A percentile compares a stretch with the other conserved stretches of the same genome.
Conservation (phyloP, 192 early-diverging fungal genomes). For the Phycomyces nitens region DNA sequence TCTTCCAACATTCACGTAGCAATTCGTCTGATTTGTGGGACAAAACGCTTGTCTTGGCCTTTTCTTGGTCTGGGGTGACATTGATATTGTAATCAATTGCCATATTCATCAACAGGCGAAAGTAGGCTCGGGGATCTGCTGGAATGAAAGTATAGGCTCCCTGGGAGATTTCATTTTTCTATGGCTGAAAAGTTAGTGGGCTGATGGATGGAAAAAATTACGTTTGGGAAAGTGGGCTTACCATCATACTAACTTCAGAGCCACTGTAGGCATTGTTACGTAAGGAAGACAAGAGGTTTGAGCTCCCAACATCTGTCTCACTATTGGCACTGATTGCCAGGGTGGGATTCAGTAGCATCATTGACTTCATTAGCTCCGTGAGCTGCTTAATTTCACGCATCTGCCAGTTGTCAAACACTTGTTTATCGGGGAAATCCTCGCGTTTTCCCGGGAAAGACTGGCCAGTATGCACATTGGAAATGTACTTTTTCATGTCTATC, state of each 20-base stretch:
- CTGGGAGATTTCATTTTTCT: background rate
- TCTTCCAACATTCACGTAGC: slow-evolving; percentile 62
- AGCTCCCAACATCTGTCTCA: slow-evolving; percentile 22
- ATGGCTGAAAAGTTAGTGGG: too few relatives aligned
- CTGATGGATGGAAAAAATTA: too few relatives aligned
- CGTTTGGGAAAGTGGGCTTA: background rate
- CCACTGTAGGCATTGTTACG: background rate
- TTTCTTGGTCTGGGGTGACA: slow-evolving; percentile 35
- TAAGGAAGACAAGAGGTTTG: slow-evolving; percentile 8
- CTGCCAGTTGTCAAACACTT: slow-evolving; percentile 53
- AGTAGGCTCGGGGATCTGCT: slow-evolving; percentile 55
- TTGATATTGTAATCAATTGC: slow-evolving; percentile 59
- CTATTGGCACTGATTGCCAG: slow-evolving; percentile 12
- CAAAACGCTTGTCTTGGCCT: slow-evolving; percentile 38
- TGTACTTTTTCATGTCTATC: slow-evolving; percentile 47
- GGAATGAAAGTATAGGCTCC: slow-evolving; percentile 55
- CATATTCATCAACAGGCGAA: slow-evolving; percentile 54
- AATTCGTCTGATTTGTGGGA: slow-evolving; percentile 55
- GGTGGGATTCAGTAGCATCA: slow-evolving; percentile 37
- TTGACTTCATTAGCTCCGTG: slow-evolving; percentile 39
- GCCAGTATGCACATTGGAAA: slow-evolving; percentile 40
- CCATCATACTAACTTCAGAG: background rate
- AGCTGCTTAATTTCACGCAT: slow-evolving; percentile 50
- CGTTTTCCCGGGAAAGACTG: slow-evolving; percentile 31
- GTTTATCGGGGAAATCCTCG: slow-evolving; percentile 46